Conservation (phyloP, 176 grass and related monocot genomes). For the Alopecurus myosuroides region DNA sequence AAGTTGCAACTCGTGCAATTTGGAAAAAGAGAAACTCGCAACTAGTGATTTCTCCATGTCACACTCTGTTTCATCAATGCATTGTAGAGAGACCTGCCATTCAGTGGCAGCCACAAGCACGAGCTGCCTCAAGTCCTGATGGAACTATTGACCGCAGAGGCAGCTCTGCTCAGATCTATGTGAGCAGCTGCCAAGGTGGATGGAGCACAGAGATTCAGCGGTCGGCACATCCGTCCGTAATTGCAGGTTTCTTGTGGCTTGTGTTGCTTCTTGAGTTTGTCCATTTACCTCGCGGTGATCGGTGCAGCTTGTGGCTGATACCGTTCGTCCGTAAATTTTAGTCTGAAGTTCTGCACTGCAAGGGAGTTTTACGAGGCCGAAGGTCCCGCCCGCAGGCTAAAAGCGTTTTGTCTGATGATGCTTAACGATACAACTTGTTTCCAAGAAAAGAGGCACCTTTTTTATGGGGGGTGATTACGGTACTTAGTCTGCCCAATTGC, state of each 20-base stretch:
- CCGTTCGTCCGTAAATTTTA: background rate
- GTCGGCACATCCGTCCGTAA: constrained; percentile 9
- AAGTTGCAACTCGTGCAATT: background rate
- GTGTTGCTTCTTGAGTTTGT: background rate
- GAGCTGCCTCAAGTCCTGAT: background rate
- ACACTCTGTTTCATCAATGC: constrained; percentile 9
- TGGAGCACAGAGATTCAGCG: background rate
- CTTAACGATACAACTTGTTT: background rate
- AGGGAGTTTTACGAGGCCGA: background rate
- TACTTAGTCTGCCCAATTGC: background rate
- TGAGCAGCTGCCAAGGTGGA: background rate
- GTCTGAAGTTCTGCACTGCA: background rate
- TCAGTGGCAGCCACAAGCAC: background rate
- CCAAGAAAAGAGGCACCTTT: background rate
- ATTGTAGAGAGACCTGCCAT: background rate
- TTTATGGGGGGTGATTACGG: background rate
- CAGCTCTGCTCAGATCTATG: background rate
- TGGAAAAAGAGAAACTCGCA: background rate
- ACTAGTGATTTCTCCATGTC: background rate
- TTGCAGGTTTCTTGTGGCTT: background rate
- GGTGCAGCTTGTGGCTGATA: background rate
- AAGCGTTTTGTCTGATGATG: background rate
- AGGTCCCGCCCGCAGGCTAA: background rate
- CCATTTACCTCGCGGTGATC: background rate
- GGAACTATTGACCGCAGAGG: background rate